Percentiles rank a stretch among this genome's conserved stretches.
Evolutionary conservation across 345 rosid genomes (phyloP).

Genomic region (Diplotaxis tenuifolia): DNA sequence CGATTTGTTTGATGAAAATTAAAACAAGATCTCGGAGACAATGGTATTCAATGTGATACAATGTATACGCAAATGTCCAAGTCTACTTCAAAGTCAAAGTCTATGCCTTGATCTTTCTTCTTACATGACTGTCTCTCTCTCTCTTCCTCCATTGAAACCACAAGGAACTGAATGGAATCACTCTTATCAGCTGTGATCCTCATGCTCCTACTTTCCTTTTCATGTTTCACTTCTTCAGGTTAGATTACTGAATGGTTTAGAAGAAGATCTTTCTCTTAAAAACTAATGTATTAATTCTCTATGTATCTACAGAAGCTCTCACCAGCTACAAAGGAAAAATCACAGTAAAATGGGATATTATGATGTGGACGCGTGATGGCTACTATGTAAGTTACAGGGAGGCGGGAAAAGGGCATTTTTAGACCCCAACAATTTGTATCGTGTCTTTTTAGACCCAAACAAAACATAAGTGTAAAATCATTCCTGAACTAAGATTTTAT

Average conservation of each 20-base stretch:
- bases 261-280: background rate
- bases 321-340: slow-evolving; percentile 62
- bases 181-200: slow-evolving; percentile 31
- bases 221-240: slow-evolving; percentile 61
- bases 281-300: no score
- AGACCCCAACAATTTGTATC: no score
- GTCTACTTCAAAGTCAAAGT: background rate
- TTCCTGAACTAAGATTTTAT: no score
- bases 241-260: slow-evolving; percentile 8
- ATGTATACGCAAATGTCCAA: background rate
- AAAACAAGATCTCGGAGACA: background rate
- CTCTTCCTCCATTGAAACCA: background rate
- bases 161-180: slow-evolving; percentile 35
- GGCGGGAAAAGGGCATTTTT: no score
- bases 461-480: no score
- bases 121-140: background rate
- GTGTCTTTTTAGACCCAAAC: no score
- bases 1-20: background rate
- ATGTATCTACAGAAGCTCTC: slow-evolving; percentile 45
- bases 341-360: slow-evolving; percentile 83
- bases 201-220: slow-evolving; percentile 51
- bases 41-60: slow-evolving; percentile 35
- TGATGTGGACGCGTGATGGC: slow-evolving; percentile 87
- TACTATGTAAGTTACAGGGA: slow-evolving; percentile 84
- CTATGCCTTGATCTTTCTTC: slow-evolving; percentile 4